Conservation (phyloP, 768 basidiomycete species). For the Lentinula boryana region DNA sequence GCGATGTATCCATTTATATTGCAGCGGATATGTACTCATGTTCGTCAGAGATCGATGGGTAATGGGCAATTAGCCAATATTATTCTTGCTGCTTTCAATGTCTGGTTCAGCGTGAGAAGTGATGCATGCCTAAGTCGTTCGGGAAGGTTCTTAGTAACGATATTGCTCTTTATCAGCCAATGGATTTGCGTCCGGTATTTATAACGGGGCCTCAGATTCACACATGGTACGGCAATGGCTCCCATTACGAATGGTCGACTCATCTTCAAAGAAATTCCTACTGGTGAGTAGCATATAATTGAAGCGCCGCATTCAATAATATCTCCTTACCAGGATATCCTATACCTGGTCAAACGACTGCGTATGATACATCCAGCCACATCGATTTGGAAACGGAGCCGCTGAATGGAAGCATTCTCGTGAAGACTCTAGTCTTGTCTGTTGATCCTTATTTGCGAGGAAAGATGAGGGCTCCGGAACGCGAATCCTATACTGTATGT, state of each 20-base stretch:
- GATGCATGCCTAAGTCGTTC: too few relatives aligned
- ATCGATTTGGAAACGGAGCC: constrained; percentile 30
- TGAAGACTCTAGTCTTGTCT: constrained; percentile 28
- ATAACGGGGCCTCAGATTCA: constrained; percentile 20
- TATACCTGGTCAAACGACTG: constrained; percentile 21
- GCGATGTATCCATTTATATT: background rate
- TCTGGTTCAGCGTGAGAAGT: too few relatives aligned
- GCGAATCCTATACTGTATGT: constrained; percentile 12
- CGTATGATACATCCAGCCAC: constrained; percentile 19
- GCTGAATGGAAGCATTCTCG: constrained; percentile 20
- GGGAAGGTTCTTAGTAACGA: too few relatives aligned
- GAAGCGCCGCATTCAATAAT: background rate
- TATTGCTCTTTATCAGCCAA: too few relatives aligned
- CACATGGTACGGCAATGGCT: background rate
- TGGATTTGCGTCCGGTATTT: constrained; percentile 42
- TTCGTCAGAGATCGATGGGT: background rate
- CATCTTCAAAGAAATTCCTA: constrained; percentile 23
- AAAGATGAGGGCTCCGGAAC: constrained; percentile 18
- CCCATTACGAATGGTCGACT: constrained; percentile 15
- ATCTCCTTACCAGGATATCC: constrained; percentile 9
- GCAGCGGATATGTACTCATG: background rate
- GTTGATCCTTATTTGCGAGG: constrained; percentile 29
- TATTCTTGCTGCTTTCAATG: too few relatives aligned
- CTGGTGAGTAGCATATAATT: background rate
- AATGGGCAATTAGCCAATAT: background rate